Evolutionary conservation across 176 grass and related monocot species (phyloP), one percentile per base, ranked within the genome.

Genomic region (Raddia guianensis): DNA sequence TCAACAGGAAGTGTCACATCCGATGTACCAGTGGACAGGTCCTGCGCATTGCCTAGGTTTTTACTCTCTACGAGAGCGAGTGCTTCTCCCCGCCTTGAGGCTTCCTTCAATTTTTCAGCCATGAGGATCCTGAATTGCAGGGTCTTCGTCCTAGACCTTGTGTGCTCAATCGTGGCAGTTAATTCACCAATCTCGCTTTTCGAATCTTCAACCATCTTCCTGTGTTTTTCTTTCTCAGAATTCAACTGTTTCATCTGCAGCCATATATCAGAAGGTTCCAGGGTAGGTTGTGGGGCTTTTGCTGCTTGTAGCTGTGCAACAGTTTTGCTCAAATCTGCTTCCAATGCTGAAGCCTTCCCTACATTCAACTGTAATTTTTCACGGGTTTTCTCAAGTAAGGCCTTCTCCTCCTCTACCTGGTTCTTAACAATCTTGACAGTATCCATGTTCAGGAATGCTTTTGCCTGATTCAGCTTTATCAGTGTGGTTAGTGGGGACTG

Each of bases 391-490:
- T 91, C 73, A 45, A 95, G 89, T 15, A 66, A 93, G 3, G 34
- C 51, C 71, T 87, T 95, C 78, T 99, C 96, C 16, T 88, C 83
- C 66, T 93, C 82, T 82, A 99, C 86, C 78, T 93, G 76, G 56
- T 63, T 77, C 58, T 82, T 95, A 57, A 95, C 66, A 44, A 77
- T 75, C 76, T 86, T 83, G 66, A 91, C 81, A 16, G 88, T 91
- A 49, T 86, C 94, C 52, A 76, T 89, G 84, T 89, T 95, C 59
- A 99, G 86, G 69, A 90, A 91, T 5, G 76, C 59, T 72, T 95
- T 99, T 78, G 96, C 96, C 81, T 93, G 96, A 56, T 95, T 92
- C 61, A 99, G 86, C 67, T 88, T 88, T 70, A 91, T 91, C 79
- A 99, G 65, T 69, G 89, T 95, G 62, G 71, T 73, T 46, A 83